Conservation (phyloP, 768 basidiomycete species). For the Mycena indigotica region DNA sequence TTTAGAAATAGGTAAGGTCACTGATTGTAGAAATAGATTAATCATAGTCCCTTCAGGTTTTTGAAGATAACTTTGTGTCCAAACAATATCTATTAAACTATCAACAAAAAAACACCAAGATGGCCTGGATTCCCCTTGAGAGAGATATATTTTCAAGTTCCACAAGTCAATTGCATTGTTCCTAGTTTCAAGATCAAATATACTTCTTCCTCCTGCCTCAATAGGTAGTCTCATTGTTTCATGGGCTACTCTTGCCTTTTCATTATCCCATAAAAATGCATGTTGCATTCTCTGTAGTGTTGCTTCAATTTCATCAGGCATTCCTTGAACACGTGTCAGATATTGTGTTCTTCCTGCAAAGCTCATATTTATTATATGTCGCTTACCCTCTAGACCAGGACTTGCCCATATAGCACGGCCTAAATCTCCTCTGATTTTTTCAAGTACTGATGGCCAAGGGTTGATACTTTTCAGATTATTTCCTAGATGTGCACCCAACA, state of each 20-base stretch:
- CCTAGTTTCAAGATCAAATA: neutral
- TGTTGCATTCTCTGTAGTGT: neutral
- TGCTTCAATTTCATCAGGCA: slow-evolving; percentile 23
- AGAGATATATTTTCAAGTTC: neutral
- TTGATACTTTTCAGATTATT: neutral
- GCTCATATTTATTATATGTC: slow-evolving; percentile 25
- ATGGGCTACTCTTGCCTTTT: slow-evolving; percentile 4
- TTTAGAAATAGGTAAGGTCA: neutral
- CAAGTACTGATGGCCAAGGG: neutral
- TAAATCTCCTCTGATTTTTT: neutral
- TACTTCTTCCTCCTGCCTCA: slow-evolving; percentile 1
- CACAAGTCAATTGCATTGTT: slow-evolving; percentile 1
- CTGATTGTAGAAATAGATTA: neutral
- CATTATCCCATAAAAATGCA: slow-evolving; percentile 12
- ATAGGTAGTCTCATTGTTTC: slow-evolving; percentile 5
- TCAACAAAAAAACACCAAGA: neutral
- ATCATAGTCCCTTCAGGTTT: neutral
- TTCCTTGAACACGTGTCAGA: slow-evolving; percentile 28
- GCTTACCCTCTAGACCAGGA: slow-evolving; percentile 18
- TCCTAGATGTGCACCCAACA: slow-evolving; percentile 2
- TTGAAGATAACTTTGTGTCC: neutral
- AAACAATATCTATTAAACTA: neutral
- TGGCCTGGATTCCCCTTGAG: neutral
- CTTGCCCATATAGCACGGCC: slow-evolving; percentile 1
- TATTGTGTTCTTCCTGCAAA: slow-evolving; percentile 30